A percentile compares a stretch with the other conserved stretches of the same genome.
Conservation (phyloP, 2,329 filamentous ascomycete genomes). For the Phialocephala sp. region DNA sequence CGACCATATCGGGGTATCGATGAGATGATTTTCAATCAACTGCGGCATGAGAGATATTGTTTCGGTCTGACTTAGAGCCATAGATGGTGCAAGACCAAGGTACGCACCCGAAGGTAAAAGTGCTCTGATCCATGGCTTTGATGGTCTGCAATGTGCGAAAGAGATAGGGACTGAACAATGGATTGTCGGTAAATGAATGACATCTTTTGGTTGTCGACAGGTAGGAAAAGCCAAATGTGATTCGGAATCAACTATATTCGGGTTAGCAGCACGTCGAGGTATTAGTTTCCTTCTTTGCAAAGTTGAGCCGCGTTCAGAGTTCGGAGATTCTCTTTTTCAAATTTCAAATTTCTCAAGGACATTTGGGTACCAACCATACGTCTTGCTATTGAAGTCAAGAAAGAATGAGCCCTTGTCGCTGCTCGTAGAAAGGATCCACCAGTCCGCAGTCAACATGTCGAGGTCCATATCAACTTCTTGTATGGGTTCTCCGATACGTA, state of each 20-base stretch:
- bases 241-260: slow-evolving; percentile 24
- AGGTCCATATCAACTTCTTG: slow-evolving; percentile 34
- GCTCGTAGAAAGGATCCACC: slow-evolving; percentile 28
- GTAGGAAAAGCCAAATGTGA: slow-evolving; percentile 28
- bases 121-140: slow-evolving; percentile 30
- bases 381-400: slow-evolving; percentile 4
- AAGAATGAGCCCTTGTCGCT: slow-evolving; percentile 26
- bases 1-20: slow-evolving; percentile 32
- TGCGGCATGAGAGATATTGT: slow-evolving; percentile 26
- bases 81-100: slow-evolving; percentile 31
- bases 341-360: no score
- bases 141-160: slow-evolving; percentile 36
- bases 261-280: not conserved
- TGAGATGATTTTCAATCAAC: slow-evolving; percentile 26
- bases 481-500: slow-evolving; percentile 31
- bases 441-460: slow-evolving; percentile 35
- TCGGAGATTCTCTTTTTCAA: no score
- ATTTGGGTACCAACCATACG: not conserved
- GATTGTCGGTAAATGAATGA: slow-evolving; percentile 27
- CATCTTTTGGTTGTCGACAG: slow-evolving; percentile 28
- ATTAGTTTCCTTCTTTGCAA: no score
- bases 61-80: slow-evolving; percentile 28
- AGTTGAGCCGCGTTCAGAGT: no score
- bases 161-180: slow-evolving; percentile 20
- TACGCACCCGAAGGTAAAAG: slow-evolving; percentile 32